Percentiles rank a stretch among this genome's conserved stretches.
Conservation (phyloP, 2,329 filamentous ascomycete genomes). For the Epichloe bromicola region DNA sequence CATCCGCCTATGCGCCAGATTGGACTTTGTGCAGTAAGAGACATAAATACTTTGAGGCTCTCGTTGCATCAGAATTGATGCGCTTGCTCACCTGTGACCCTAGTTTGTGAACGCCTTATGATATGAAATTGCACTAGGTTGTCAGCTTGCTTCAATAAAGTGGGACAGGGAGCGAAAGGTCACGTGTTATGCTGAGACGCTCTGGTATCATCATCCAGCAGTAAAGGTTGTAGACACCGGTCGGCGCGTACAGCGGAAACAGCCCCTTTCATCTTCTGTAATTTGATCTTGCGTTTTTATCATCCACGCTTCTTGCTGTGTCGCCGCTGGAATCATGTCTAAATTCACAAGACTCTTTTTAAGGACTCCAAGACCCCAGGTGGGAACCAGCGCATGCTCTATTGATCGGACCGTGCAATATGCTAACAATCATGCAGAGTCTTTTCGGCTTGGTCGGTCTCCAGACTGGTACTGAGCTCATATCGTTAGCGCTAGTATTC, state of each 20-base stretch:
- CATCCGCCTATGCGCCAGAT: no score
- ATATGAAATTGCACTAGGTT: no score
- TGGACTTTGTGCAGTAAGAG: no score
- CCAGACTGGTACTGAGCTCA: slow-evolving; percentile 74
- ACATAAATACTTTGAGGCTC: no score
- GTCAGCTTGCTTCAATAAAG: no score
- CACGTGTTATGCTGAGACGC: no score
- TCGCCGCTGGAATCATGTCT: slow-evolving; percentile 16
- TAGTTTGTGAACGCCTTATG: no score
- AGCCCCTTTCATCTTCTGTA: background rate
- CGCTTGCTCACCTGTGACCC: no score
- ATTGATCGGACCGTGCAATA: background rate
- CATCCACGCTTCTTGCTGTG: background rate
- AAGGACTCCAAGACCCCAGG: slow-evolving; percentile 27
- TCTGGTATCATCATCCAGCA: no score
- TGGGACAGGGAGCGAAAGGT: no score
- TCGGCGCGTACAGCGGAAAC: background rate
- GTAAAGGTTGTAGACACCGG: no score
- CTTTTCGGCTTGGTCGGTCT: slow-evolving; percentile 80
- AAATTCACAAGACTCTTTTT: slow-evolving; percentile 24
- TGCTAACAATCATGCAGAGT: slow-evolving; percentile 37
- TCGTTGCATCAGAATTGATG: no score
- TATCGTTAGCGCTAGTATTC: slow-evolving; percentile 69
- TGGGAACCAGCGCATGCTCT: slow-evolving; percentile 12
- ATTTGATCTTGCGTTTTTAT: background rate